Conservation (phyloP, 441 rosid species). For the Jatropha podagrica region DNA sequence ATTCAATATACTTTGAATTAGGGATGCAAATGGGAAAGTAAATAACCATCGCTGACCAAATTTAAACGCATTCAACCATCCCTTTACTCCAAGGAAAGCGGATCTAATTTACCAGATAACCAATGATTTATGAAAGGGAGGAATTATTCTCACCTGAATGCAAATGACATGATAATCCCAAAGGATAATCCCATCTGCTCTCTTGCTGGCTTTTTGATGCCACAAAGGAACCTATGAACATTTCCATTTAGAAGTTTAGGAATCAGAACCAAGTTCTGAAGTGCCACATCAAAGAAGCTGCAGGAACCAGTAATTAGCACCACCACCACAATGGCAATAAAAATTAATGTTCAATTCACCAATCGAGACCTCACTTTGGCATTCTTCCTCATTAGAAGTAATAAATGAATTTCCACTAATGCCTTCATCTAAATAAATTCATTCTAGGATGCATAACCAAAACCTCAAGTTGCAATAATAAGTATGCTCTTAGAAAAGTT, state of each 20-base stretch:
- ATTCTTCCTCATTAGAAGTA: neutral
- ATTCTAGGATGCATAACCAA: neutral
- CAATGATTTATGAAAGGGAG: neutral
- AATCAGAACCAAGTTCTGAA: slow-evolving; percentile 2
- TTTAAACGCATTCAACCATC: neutral
- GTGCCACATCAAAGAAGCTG: neutral
- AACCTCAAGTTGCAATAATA: neutral
- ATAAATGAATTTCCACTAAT: neutral
- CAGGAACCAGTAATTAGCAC: neutral
- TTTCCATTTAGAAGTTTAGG: neutral
- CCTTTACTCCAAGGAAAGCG: neutral
- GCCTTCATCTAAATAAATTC: neutral
- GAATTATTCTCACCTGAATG: slow-evolving; percentile 49
- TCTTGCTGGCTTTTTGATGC: slow-evolving; percentile 81
- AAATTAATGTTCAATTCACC: neutral
- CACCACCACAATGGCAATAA: neutral
- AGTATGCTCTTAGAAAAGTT: neutral
- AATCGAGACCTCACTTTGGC: neutral
- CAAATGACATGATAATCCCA: slow-evolving; percentile 94
- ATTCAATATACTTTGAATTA: slow-evolving; percentile 1
- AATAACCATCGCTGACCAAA: slow-evolving; percentile 9
- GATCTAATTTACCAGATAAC: neutral
- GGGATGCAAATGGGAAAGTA: neutral
- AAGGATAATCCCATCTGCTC: slow-evolving; percentile 73
- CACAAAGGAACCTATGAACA: slow-evolving; percentile 68